Percentiles rank a stretch among this genome's conserved stretches.
Conservation (phyloP, 2,329 filamentous ascomycete species). For the Cryphonectria nitschkei region DNA sequence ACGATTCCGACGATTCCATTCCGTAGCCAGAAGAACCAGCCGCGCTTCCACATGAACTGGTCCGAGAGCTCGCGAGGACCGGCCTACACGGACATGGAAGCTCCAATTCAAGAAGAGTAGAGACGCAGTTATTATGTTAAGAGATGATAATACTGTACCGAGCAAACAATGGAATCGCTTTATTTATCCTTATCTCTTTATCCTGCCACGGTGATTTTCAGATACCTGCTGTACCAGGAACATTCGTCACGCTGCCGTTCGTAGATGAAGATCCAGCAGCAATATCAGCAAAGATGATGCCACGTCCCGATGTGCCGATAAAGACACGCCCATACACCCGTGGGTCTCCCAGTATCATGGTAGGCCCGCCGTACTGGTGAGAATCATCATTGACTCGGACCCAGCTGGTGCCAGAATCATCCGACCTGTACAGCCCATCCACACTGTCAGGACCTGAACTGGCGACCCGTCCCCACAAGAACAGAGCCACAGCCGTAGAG, state of each 20-base stretch:
- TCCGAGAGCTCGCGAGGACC: slow-evolving; percentile 3
- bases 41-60: slow-evolving; percentile 18
- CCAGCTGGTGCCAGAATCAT: slow-evolving; percentile 13
- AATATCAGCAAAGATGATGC: slow-evolving; percentile 19
- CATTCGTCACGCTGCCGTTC: background rate
- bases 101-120: slow-evolving; percentile 18
- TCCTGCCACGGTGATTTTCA: background rate
- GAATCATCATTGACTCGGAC: slow-evolving; percentile 17
- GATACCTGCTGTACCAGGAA: slow-evolving; percentile 15
- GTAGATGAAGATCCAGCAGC: slow-evolving; percentile 9
- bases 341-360: slow-evolving; percentile 16
- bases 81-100: background rate
- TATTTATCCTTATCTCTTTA: background rate
- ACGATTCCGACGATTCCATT: background rate
- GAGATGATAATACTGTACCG: too few species aligned
- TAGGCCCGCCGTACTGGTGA: slow-evolving; percentile 19
- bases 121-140: too few species aligned
- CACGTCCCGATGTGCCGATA: slow-evolving; percentile 14
- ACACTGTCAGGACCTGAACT: background rate
- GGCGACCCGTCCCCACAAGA: slow-evolving; percentile 10
- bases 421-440: slow-evolving; percentile 17
- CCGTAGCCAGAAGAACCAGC: background rate
- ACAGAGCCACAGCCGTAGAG: slow-evolving; percentile 13
- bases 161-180: background rate
- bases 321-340: slow-evolving; percentile 19